Conservation (phyloP, 1,284 basidiomycete species). For the Coniferiporia weirii region DNA sequence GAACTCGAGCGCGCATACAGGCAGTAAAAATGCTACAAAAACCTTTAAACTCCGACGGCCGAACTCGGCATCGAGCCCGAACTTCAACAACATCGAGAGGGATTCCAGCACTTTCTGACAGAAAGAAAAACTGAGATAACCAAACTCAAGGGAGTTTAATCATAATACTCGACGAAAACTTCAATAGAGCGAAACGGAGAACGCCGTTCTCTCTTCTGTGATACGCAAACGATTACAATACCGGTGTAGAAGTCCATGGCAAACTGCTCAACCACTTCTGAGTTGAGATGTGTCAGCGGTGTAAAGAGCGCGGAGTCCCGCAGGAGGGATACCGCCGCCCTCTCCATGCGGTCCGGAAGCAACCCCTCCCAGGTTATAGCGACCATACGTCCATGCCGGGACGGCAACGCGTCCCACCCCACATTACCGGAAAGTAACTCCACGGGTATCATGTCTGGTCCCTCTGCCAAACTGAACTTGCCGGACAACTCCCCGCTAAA, state of each 20-base stretch:
- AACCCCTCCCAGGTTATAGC: not conserved
- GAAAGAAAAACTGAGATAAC: too few species aligned
- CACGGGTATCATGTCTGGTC: not conserved
- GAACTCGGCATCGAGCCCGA: too few species aligned
- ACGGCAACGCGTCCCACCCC: not conserved
- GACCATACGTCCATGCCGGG: not conserved
- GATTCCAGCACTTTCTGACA: too few species aligned
- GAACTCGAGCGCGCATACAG: too few species aligned
- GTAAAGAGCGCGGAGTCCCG: not conserved
- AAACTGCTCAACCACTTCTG: not conserved
- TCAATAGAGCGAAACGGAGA: not conserved
- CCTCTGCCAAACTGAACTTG: not conserved
- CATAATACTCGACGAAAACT: not conserved
- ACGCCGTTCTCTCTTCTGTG: not conserved
- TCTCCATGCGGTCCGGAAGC: not conserved
- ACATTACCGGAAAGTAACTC: not conserved
- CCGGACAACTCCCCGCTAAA: not conserved
- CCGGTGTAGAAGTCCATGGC: not conserved
- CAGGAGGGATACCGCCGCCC: not conserved
- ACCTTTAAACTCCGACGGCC: too few species aligned
- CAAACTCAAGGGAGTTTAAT: too few species aligned
- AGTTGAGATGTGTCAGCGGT: not conserved
- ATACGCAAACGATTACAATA: not conserved
- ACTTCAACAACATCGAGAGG: too few species aligned
- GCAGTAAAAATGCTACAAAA: too few species aligned